Percentiles rank a stretch among this genome's conserved stretches.
These are phyloP conservation scores for Gyromitra esculenta DNA, from an alignment of 2,329 filamentous ascomycete genomes.

Conservation along the genomic window DNA sequence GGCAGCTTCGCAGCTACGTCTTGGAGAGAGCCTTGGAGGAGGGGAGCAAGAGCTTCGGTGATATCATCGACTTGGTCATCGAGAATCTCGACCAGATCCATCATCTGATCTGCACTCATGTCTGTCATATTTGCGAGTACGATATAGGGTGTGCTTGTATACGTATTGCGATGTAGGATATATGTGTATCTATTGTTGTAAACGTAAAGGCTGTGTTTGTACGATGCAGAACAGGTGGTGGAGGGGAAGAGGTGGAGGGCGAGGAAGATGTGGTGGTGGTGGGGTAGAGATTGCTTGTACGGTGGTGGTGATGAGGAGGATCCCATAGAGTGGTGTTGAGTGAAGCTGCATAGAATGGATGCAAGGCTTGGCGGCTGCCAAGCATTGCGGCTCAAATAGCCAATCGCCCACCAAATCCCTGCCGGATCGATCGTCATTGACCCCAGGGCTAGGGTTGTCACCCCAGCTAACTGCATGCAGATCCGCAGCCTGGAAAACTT, in stretches of 20 bases:
- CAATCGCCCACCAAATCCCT: not conserved
- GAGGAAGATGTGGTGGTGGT: not conserved
- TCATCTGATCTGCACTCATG: conserved; percentile 65
- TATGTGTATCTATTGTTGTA: too few relatives aligned
- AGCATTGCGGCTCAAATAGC: conserved; percentile 19
- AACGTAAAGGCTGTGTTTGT: too few relatives aligned
- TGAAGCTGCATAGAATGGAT: not conserved
- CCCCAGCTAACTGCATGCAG: not conserved
- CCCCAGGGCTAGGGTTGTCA: conserved; percentile 14
- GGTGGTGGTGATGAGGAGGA: not conserved
- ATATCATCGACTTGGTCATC: conserved; percentile 82
- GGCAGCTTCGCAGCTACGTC: conserved; percentile 80
- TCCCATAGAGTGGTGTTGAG: not conserved
- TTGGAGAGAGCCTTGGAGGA: conserved; percentile 72
- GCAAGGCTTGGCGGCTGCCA: conserved; percentile 19
- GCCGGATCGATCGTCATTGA: not conserved
- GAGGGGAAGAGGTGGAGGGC: not conserved
- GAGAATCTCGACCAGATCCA: conserved; percentile 76
- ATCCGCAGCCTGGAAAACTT: not conserved
- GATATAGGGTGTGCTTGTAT: not conserved
- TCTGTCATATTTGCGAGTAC: conserved; percentile 42
- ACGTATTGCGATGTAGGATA: conserved; percentile 3
- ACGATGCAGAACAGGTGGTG: too few relatives aligned
- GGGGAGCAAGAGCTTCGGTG: conserved; percentile 76
- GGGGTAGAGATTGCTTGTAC: too few relatives aligned